A percentile compares a stretch with the other conserved stretches of the same genome.
Conservation (phyloP, 768 basidiomycete genomes). For the Astraeus odoratus region DNA sequence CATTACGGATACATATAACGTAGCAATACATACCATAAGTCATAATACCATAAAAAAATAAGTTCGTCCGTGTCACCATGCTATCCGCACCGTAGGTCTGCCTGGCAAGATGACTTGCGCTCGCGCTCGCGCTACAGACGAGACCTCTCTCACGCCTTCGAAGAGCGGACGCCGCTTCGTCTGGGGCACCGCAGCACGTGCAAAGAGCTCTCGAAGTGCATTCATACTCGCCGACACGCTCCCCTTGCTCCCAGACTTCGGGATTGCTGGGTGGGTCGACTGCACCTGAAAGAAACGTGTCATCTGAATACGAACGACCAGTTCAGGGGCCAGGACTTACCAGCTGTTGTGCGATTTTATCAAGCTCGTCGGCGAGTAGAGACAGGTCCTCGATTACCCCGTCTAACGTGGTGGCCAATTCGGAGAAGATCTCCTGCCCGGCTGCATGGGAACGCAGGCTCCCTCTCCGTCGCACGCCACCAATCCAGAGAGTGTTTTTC, state of each 20-base stretch:
- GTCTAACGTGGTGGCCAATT: slow-evolving; percentile 17
- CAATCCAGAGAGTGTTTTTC: background rate
- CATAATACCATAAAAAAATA: slow-evolving; percentile 7
- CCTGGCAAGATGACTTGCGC: slow-evolving; percentile 15
- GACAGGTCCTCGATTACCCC: slow-evolving; percentile 12
- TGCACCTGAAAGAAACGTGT: slow-evolving; percentile 12
- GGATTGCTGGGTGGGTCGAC: slow-evolving; percentile 9
- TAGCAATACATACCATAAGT: slow-evolving; percentile 9
- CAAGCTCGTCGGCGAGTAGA: slow-evolving; percentile 20
- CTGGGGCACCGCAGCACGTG: slow-evolving; percentile 7
- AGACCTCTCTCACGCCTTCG: background rate
- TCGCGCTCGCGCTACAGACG: slow-evolving; percentile 5
- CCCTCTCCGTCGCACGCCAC: slow-evolving; percentile 5
- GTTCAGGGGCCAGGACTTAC: slow-evolving; percentile 6
- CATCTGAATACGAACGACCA: slow-evolving; percentile 2
- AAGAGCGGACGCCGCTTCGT: slow-evolving; percentile 7
- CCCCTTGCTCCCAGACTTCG: slow-evolving; percentile 2
- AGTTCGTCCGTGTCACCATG: slow-evolving; percentile 11
- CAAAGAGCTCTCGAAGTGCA: slow-evolving; percentile 18
- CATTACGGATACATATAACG: slow-evolving; percentile 5
- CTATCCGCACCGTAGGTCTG: slow-evolving; percentile 14
- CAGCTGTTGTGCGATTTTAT: slow-evolving; percentile 22
- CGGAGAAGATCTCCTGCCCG: slow-evolving; percentile 7
- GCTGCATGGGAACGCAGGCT: slow-evolving; percentile 1
- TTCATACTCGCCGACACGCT: slow-evolving; percentile 13